Base-by-base conservation (phyloP, 192 early-diverging fungal genomes). In the Thamnidium elegans region DNA sequence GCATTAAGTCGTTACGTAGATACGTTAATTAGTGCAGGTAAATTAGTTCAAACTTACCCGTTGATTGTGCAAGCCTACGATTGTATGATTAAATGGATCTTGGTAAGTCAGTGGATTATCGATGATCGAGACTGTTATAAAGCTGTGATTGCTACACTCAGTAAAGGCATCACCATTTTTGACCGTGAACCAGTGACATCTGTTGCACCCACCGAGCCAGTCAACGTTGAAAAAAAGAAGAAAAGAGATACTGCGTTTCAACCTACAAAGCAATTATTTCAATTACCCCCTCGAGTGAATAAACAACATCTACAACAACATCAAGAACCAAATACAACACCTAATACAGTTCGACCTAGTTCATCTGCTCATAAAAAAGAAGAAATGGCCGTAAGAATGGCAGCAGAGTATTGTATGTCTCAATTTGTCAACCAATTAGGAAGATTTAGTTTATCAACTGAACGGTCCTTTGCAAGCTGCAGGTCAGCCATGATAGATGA, bases 81-180 rank as follows among this genome's bases (percentile, higher is more conserved):
- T 56, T 83, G 82, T 60, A 81, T 92, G 77, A 78, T 87, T 26
- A 82, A 82, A 43, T 94, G 92, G 90, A 80, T 85, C 7, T 62
- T 92, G 17, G 66, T 83, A 32, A 90, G 88, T 8, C 78, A 89
- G 36, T 93, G 91, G 91, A 91, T 94, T 43, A 72, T 84, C 2
- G 80, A 84, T 55, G 91, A 94, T 55, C 80, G 73, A 48, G 85
- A 88, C 42, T 89, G 85, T 54, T 79, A 86, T 39, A 73, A 77
- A 23, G 81, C 80, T 10, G 87, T 93, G 0, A 82, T 93, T 42
- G 69, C 78, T 9, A 87, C 89, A 3, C 78, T 93, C 31, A 81
- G 84, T 62, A 81, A 78, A 34, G 92, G 91, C 4, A 86, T 92
- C 20, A 76, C 82, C 14, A 71, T 93, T 15, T 64, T 84, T 17